Evolutionary conservation across 495 filamentous ascomycete species (phyloP).

Genomic region (Talaromyces stipitatus): DNA sequence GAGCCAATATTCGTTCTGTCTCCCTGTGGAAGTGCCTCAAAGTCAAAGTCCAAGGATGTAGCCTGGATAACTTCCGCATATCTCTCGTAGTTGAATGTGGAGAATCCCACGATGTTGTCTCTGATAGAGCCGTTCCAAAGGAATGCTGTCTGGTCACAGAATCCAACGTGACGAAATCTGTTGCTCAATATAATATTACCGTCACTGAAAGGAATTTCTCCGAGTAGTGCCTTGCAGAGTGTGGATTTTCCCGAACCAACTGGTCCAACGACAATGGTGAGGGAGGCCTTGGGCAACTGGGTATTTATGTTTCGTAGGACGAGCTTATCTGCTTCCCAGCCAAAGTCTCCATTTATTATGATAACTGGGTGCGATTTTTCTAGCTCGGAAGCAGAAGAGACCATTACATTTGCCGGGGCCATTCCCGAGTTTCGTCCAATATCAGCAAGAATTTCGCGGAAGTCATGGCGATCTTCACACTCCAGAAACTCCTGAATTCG

Average conservation of each 20-base stretch:
- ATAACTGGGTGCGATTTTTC: conserved; percentile 15
- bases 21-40: conserved; percentile 44
- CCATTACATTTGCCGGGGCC: background rate
- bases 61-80: conserved; percentile 56
- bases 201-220: conserved; percentile 17
- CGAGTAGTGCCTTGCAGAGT: conserved; percentile 18
- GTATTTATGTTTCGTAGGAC: conserved; percentile 4
- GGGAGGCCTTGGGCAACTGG: conserved; percentile 3
- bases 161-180: conserved; percentile 21
- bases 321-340: conserved; percentile 17
- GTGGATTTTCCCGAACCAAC: conserved; percentile 22
- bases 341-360: conserved; percentile 38
- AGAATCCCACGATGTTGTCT: conserved; percentile 50
- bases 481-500: conserved; percentile 53
- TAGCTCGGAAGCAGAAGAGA: conserved; percentile 27
- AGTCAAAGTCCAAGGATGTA: conserved; percentile 50
- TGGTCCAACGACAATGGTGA: conserved; percentile 18
- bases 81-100: conserved; percentile 42
- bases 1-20: conserved; percentile 55
- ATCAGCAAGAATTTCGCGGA: conserved; percentile 13
- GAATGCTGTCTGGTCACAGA: conserved; percentile 45
- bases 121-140: conserved; percentile 51
- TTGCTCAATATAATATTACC: conserved; percentile 12
- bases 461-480: conserved; percentile 22
- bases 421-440: conserved; percentile 1